Conservation (phyloP, 768 basidiomycete species). For the Termitomyces sp. region DNA sequence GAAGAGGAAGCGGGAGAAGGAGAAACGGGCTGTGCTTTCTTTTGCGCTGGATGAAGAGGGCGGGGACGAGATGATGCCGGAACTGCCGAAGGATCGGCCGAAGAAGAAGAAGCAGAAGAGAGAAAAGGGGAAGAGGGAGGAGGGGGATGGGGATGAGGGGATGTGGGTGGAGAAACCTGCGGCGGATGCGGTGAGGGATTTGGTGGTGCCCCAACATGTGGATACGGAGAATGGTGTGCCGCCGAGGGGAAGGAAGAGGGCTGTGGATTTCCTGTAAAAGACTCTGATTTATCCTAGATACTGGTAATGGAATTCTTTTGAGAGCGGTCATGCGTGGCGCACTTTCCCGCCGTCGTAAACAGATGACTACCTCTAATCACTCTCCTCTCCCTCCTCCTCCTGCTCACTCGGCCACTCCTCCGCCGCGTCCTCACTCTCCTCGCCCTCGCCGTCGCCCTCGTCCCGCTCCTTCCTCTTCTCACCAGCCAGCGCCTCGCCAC, state of each 20-base stretch:
- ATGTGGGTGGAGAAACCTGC: constrained; percentile 70
- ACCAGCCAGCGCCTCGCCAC: constrained; percentile 8
- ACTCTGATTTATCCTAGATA: not conserved
- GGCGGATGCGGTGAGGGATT: constrained; percentile 39
- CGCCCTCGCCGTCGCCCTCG: constrained; percentile 10
- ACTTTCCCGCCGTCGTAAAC: no score
- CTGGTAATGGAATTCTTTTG: not conserved
- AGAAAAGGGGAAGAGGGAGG: constrained; percentile 19
- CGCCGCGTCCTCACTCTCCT: constrained; percentile 2
- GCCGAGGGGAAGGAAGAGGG: constrained; percentile 55
- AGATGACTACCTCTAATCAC: constrained; percentile 5
- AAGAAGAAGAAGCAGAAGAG: constrained; percentile 44
- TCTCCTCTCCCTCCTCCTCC: constrained; percentile 9
- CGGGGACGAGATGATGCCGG: constrained; percentile 26
- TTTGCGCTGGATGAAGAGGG: constrained; percentile 73
- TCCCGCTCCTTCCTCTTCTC: constrained; percentile 21
- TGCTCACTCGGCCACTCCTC: constrained; percentile 1
- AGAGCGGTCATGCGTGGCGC: not conserved
- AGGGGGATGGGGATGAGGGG: constrained; percentile 37
- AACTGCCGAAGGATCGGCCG: constrained; percentile 31
- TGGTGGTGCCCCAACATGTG: constrained; percentile 16
- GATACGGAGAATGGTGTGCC: constrained; percentile 17
- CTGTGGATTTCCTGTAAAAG: constrained; percentile 67
- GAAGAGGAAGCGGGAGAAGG: constrained; percentile 43
- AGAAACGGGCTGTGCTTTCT: constrained; percentile 49